Evolutionary conservation across 2,329 filamentous ascomycete genomes (phyloP).

Genomic region (Arthrinium puccinioides): DNA sequence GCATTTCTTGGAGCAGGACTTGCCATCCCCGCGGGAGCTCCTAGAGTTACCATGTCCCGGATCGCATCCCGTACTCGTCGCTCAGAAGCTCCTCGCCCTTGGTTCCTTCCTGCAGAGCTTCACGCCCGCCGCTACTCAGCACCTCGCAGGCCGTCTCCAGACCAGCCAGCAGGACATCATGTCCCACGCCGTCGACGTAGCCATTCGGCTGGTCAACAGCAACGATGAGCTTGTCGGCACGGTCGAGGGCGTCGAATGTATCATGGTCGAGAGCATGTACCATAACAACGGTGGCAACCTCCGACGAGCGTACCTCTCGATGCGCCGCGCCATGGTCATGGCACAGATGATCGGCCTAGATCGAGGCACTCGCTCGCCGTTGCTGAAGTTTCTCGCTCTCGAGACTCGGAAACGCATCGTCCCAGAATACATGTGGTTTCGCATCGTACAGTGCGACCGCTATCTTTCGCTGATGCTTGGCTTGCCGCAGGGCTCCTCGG

Average conservation of each 20-base stretch:
- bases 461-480: constrained; percentile 41
- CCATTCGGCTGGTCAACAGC: constrained; percentile 28
- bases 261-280: constrained; percentile 41
- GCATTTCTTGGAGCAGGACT: constrained; percentile 13
- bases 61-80: constrained; percentile 33
- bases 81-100: constrained; percentile 30
- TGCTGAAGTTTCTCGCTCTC: constrained; percentile 12
- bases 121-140: too few relatives aligned
- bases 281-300: constrained; percentile 39
- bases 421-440: constrained; percentile 35
- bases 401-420: constrained; percentile 19
- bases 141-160: constrained; percentile 7
- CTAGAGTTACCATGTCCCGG: not conserved
- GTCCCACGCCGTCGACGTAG: not conserved
- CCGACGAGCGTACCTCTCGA: constrained; percentile 35
- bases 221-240: constrained; percentile 38
- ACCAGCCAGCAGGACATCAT: constrained; percentile 10
- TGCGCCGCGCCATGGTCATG: constrained; percentile 35
- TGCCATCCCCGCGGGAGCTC: constrained; percentile 9
- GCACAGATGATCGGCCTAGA: constrained; percentile 34
- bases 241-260: constrained; percentile 40
- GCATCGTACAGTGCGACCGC: constrained; percentile 35
- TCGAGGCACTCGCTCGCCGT: constrained; percentile 4
- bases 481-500: constrained; percentile 30
- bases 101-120: constrained; percentile 26